Evolutionary conservation across 2,329 filamentous ascomycete genomes (phyloP), one percentile per base, ranked within the genome.

Genomic region (Neopestalotiopsis clavispora): DNA sequence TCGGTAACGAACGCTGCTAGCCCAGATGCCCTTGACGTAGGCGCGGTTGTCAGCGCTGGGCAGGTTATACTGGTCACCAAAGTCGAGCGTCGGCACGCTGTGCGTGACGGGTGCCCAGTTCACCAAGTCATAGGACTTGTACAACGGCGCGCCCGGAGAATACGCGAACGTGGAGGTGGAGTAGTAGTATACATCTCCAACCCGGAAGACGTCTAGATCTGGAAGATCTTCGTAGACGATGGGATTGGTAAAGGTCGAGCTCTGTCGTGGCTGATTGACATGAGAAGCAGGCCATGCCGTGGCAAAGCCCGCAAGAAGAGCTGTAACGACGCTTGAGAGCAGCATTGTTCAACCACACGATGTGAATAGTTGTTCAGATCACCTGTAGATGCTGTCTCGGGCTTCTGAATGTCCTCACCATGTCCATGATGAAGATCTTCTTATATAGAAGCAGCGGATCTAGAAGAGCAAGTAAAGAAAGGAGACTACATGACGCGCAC

Each of bases 171-270:
- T 85, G 1, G 84, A 87, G 0, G 84, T 82, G 0, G 83, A 84
- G 73, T 83, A 86, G 75, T 87, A 87, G 66, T 67, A 86, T 2
- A 65, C 68, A 67, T 74, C 69, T 40, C 68, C 69, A 10, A 73
- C 72, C 1, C 84, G 81, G 71, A 86, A 82, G 38, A 87, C 78
- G 67, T 87, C 85, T 12, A 84, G 74, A 69, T 88, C 86, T 1
- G 85, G 81, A 6, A 86, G 78, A 65, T 87, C 85, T 68, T 86
- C 79, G 79, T 81, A 87, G 1, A 87, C 70, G 5, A 86, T 78
- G 0, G 84, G 85, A 69, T 87, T 86, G n/a, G 76, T 78, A 23
- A 34, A 66, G 5, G 42, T 66, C 14, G 64, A 34, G 12, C 57
- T 59, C 57, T 59, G 57, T 12, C 57, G 57, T 28, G 57, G 23